Base-by-base conservation (phyloP, 73 alveolate species). In the Symbiodinium natans region DNA sequence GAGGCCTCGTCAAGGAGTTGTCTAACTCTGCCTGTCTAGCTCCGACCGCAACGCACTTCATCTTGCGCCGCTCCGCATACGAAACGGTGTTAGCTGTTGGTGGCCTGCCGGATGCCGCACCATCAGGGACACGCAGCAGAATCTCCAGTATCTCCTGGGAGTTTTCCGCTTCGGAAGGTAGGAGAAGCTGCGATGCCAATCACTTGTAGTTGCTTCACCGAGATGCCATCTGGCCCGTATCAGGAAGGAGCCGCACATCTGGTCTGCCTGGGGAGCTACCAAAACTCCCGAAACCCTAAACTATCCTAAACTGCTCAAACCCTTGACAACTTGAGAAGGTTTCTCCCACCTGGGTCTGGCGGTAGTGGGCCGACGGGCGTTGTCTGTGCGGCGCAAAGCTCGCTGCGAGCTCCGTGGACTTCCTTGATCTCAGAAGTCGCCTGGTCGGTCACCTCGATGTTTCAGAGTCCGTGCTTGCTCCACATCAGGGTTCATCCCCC, bases 81-180 rank as follows among this genome's bases (percentile, higher is more conserved):
- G n/a, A n/a, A n/a, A n/a, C n/a, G n/a, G n/a, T n/a, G n/a, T n/a
- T n/a, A n/a, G n/a, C n/a, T n/a, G n/a, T n/a, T n/a, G n/a, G n/a
- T 41, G 19, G 95, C 95, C 95, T 88, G 71, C 71, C 95, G 27
- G n/a, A 68, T 19, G 77, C 17, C 1, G 40, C 95, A 2, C 27
- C 48, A 23, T 63, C 85, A 2, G 39, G 40, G 46, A 88, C 42
- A 1, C 86, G 95, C 86, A 88, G 36, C 23, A 88, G 73, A 4
- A 88, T 38, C 95, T 88, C 86, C 56, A 88, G 33, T 56, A 88
- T 48, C 59, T 88, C 95, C 95, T 88, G 41, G 40, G 46, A 15
- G 6, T 25, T 21, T 52, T 27, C 21, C 29, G 29, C 21, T 52
- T 52, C 68, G n/a, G n/a, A n/a, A n/a, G n/a, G n/a, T n/a, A n/a